Evolutionary conservation across 2,329 filamentous ascomycete genomes (phyloP), one percentile per base, ranked within the genome.

Genomic region (Coniochaeta prunicola): DNA sequence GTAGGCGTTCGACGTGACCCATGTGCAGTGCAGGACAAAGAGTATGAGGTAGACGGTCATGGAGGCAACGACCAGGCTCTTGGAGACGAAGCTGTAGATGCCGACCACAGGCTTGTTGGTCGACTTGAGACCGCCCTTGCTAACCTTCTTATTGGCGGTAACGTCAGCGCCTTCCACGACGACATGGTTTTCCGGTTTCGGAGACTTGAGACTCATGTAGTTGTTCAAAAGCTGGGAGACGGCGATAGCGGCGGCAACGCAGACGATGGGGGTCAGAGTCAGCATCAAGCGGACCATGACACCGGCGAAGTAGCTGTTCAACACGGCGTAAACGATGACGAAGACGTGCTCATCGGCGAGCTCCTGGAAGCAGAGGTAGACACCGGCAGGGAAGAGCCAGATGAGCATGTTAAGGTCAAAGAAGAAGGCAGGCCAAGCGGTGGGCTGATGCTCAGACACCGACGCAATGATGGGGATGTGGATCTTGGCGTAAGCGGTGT

Each of bases 271-370:
- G 1, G 94, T 99, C 66, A 99, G 79, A 0, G 94, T 99, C 62
- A 99, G 84, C 94, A 99, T 99, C 68, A 99, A 80, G 77, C 94
- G 92, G 62, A 99, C 94, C 94, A 99, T 99, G 76, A 99, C 96
- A 72, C 94, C 94, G 26, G 96, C 91, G 69, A 99, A 99, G 80
- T 99, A 99, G 76, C 91, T 97, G 64, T 91, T 91, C 64, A 97
- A 88, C 53, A 99, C 86, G n/a, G 92, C 87, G 72, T 99, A 99
- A 65, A 97, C 96, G 68, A 99, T 89, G 67, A 99, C 85, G 70
- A 99, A 99, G 61, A 99, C 93, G 71, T 99, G 94, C 80, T 99
- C 92, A 70, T 99, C 96, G 67, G 86, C 88, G 60, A 99, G 85
- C 63, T 89, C 88, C 72, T 92, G 89, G 87, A 97, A 99, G 80